Base-by-base conservation (phyloP, 2,329 filamentous ascomycete species). In the Fusarium avenaceum region DNA sequence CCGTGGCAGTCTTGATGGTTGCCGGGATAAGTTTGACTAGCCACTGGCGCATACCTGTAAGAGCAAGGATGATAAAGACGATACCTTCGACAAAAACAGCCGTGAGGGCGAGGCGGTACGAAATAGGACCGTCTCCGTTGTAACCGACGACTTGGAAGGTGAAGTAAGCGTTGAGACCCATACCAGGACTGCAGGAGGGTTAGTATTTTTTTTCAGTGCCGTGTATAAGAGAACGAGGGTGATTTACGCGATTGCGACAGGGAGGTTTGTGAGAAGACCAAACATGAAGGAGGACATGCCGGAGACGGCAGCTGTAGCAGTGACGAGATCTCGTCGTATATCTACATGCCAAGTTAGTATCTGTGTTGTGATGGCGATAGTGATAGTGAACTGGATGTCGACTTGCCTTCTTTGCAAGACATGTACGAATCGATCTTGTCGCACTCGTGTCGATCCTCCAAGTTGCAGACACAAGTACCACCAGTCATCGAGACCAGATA, bases 261-360 rank as follows among this genome's bases (percentile, higher is more conserved):
- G 92, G 52, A 96, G 85, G 71, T 96, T 96, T 28, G 93, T 93
- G 53, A 94, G 84, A 20, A 95, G 84, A 5, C 93, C 93, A 81
- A 96, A 95, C 61, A 86, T 83, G 71, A 96, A 89, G 24, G 90
- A 91, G 1, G 91, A 86, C 60, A 96, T 82, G 8, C 92, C 92
- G 7, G 92, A 84, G 51, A 96, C 87, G 11, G 92, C 92, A n/a
- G 92, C 91, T 1, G 93, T 96, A 5, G 92, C 91, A 2, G 93
- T 96, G 58, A 96, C 89, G 19, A 96, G 81, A 76, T 96, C 93
- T 32, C 90, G 87, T 69, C 92, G 90, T 65, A 96, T 78, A 44
- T 84, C 89, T 58, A 26, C 14, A 17, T 30, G 1, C 8, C 14
- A 8, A 10, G 48, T 73, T 5, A 72, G 44, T 17, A 22, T n/a